phyloP scores from a whole-genome alignment of 2,329 filamentous ascomycete species.

The Fusarium incarnatum region DNA sequence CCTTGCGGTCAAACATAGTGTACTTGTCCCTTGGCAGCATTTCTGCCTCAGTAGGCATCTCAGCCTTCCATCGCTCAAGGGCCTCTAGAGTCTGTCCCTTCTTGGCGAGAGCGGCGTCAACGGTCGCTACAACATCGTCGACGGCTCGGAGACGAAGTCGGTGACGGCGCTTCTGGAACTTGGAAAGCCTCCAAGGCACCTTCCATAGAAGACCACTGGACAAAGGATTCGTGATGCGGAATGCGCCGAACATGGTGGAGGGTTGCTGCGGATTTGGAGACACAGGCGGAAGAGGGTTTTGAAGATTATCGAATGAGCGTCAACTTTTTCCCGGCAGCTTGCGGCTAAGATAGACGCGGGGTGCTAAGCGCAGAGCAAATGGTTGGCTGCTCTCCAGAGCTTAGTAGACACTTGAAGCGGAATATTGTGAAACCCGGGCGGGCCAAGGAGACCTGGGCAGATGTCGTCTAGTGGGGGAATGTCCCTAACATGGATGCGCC shows the following conservation, averaged over 20 bases:
- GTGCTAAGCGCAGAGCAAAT: slow-evolving; percentile 17
- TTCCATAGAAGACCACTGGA: slow-evolving; percentile 93
- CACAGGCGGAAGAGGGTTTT: slow-evolving; percentile 24
- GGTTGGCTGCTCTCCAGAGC: slow-evolving; percentile 13
- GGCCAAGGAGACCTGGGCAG: neutral
- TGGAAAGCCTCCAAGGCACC: slow-evolving; percentile 94
- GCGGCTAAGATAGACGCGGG: slow-evolving; percentile 33
- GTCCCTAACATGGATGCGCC: neutral
- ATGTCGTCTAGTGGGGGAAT: slow-evolving; percentile 13
- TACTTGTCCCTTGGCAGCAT: slow-evolving; percentile 98
- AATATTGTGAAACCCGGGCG: slow-evolving; percentile 44
- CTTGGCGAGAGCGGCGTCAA: slow-evolving; percentile 82
- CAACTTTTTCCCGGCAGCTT: slow-evolving; percentile 40
- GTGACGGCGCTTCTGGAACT: slow-evolving; percentile 89
- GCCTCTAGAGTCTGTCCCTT: slow-evolving; percentile 78
- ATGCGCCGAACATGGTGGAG: slow-evolving; percentile 80
- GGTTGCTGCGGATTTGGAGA: slow-evolving; percentile 20
- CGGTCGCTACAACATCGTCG: slow-evolving; percentile 85
- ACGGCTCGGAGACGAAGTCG: slow-evolving; percentile 85
- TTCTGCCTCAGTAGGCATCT: slow-evolving; percentile 96
- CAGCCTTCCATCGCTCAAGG: slow-evolving; percentile 89
- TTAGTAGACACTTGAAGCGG: slow-evolving; percentile 37
- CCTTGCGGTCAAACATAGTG: slow-evolving; percentile 96
- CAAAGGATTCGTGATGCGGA: slow-evolving; percentile 81
- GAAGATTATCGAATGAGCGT: slow-evolving; percentile 37